Evolutionary conservation across 192 early-diverging fungal genomes (phyloP).

Genomic region (Coemansia erecta): DNA sequence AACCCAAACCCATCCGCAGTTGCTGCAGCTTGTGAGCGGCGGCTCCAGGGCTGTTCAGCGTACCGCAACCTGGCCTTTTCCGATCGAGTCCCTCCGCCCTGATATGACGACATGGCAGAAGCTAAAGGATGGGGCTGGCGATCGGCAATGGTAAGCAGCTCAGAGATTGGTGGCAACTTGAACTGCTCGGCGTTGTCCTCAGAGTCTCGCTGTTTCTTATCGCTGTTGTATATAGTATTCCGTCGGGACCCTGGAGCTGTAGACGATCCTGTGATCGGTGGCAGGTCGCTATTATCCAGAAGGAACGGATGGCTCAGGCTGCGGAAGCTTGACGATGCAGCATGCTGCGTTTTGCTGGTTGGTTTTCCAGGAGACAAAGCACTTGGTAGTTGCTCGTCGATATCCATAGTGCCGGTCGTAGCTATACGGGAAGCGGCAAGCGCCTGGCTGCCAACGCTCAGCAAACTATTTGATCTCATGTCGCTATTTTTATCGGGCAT

Average conservation of each 20-base stretch:
- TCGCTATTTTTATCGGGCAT: too few relatives aligned
- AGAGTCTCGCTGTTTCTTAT: neutral
- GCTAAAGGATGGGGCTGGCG: neutral
- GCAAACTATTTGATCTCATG: too few relatives aligned
- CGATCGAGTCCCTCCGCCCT: neutral
- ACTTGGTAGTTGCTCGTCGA: too few relatives aligned
- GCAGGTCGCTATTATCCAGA: conserved; percentile 6
- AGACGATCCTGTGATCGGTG: neutral
- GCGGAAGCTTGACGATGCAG: conserved; percentile 5
- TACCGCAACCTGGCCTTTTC: conserved; percentile 5
- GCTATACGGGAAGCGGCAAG: too few relatives aligned
- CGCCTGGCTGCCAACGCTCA: too few relatives aligned
- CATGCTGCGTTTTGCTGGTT: too few relatives aligned
- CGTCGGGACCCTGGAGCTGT: neutral
- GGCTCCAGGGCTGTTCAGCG: conserved; percentile 5
- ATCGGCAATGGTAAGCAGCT: conserved; percentile 24
- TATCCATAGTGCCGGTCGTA: too few relatives aligned
- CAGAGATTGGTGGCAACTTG: conserved; percentile 39
- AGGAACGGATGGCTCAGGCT: conserved; percentile 8
- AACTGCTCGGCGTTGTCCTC: conserved; percentile 2
- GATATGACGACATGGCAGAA: neutral
- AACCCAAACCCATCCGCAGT: neutral
- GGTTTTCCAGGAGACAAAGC: too few relatives aligned
- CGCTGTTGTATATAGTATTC: neutral
- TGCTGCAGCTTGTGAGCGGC: neutral